Evolutionary conservation across 139 green algal species (phyloP), one percentile per base, ranked within the genome.

Genomic region (Monoraphidium neglectum): DNA sequence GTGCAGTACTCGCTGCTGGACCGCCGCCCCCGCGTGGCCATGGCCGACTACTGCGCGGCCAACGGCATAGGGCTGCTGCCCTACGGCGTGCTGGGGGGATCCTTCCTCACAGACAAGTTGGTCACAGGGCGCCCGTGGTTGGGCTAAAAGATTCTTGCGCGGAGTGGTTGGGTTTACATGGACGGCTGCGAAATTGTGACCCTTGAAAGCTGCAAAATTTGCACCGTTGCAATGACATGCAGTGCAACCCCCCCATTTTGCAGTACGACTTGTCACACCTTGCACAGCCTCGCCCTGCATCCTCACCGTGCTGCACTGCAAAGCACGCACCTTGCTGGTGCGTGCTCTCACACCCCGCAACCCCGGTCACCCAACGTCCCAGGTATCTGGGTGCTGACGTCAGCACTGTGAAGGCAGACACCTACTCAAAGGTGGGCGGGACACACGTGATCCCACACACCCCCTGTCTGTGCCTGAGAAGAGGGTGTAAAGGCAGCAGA

Each of bases 1-100:
- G 84, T 97, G 47, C 93, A 97, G 63, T 97, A 95, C 75, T 93
- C 84, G n/a, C 84, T 97, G 74, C 80, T 97, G 30, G 93, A 97
- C 83, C 79, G 84, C 30, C 83, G 93, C 4, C 86, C 87, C 1
- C 85, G 91, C 43, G 90, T 91, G 72, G 83, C 71, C 77, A 96
- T 95, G 89, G 76, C 74, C 2, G 54, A 78, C 4, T 95, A 87
- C 76, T 97, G 90, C 83, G 23, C 40, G 18, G 64, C 82, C 4
- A 74, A 90, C 43, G 80, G 76, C 66, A 92, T 96, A 65, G 59
- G 68, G 62, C 72, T 97, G 72, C 77, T 97, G 76, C 89, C 92
- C 2, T 97, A 95, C 81, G 93, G 93, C 8, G 85, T 90, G n/a
- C 74, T 96, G 26, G 92, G 87, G 6, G 93, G 93, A 3, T 90